phyloP scores from a whole-genome alignment of 2,329 filamentous ascomycete species.

The Sphaerostilbella broomeana region DNA sequence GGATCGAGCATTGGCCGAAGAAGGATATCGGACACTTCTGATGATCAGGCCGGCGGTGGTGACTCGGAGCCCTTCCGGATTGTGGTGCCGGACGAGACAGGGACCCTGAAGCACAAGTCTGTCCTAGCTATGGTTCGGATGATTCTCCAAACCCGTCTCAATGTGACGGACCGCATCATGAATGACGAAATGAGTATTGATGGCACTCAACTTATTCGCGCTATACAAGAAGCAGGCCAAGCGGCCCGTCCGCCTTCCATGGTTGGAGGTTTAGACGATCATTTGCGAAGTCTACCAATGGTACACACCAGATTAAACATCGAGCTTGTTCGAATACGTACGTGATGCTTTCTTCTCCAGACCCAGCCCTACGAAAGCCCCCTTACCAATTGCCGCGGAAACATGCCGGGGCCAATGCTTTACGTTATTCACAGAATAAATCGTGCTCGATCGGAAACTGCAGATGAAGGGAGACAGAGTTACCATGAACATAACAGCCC shows the following conservation, averaged over 20 bases:
- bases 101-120: slow-evolving; percentile 20
- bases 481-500: no score
- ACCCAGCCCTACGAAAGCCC: no score
- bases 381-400: neutral
- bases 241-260: slow-evolving; percentile 17
- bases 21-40: slow-evolving; percentile 6
- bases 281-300: slow-evolving; percentile 36
- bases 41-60: slow-evolving; percentile 4
- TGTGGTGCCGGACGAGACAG: slow-evolving; percentile 21
- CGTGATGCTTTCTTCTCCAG: slow-evolving; percentile 13
- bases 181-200: slow-evolving; percentile 27
- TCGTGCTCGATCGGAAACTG: no score
- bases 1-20: neutral
- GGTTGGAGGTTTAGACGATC: slow-evolving; percentile 26
- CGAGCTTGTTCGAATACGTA: slow-evolving; percentile 44
- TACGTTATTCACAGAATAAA: no score
- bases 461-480: no score
- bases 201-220: slow-evolving; percentile 20
- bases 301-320: slow-evolving; percentile 36
- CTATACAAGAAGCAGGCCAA: slow-evolving; percentile 16
- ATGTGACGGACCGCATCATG: slow-evolving; percentile 23
- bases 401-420: no score
- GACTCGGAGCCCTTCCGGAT: slow-evolving; percentile 16
- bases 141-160: slow-evolving; percentile 26
- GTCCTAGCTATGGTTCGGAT: slow-evolving; percentile 23